Evolutionary conservation across 2,329 filamentous ascomycete species (phyloP), one percentile per base, ranked within the genome.

Genomic region (Diplodia seriata): DNA sequence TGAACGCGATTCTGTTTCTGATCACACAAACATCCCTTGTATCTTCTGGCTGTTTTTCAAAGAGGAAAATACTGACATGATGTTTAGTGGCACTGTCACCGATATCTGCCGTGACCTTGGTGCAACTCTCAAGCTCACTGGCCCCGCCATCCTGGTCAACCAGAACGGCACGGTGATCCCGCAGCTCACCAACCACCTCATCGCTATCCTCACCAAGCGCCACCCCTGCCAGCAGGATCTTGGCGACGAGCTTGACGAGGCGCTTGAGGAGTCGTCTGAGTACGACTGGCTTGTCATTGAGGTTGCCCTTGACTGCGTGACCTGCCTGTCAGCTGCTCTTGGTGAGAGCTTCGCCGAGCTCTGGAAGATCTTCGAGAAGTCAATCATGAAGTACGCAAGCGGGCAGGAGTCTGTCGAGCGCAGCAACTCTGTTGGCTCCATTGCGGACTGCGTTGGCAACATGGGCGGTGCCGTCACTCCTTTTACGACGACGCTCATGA

Each of bases 271-370:
- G 77, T 91, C 91, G 36, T 97, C 94, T 2, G 95, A 99, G 82
- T 97, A 97, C 75, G 95, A 98, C 83, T 98, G 95, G 95, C 87
- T 97, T 20, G 90, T 97, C 63, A 91, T 98, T 66, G 95, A 99
- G 82, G 97, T 93, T 11, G 94, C 93, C 43, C 87, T 98, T 67
- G 95, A 98, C 72, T 93, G 97, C 56, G 85, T 97, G 62, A 92
- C 93, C 63, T 93, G 92, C 47, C 87, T 98, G 50, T 90, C 94
- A 23, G 88, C 89, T 56, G 93, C 93, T 38, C 88, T 98, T 15
- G 95, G 95, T 49, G 79, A 86, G 26, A 88, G 89, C 73, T 98
- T 97, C 75, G 86, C 86, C 67, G 91, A 97, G 83, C 85, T 97
- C 70, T 98, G 93, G 93, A 96, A 97, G 85, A 89, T 97, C 74